These are phyloP conservation scores for Eucalyptus grandis DNA, from an alignment of 345 rosid genomes.

Conservation along the genomic window DNA sequence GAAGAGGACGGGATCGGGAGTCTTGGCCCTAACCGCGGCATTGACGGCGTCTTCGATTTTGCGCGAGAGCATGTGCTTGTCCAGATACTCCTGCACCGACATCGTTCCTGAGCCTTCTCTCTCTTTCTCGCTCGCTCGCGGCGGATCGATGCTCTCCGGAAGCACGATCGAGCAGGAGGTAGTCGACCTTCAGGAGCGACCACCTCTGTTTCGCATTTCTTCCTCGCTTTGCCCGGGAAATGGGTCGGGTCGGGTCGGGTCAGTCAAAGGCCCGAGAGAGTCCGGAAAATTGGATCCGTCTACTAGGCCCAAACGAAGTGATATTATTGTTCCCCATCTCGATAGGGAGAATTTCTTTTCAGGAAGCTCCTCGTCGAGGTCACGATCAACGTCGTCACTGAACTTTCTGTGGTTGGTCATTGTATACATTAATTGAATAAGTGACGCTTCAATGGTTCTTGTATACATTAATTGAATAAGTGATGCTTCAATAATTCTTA, in stretches of 20 bases:
- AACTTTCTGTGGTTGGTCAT: not conserved
- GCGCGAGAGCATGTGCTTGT: constrained; percentile 85
- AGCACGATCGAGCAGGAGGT: not conserved
- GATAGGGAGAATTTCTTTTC: not conserved
- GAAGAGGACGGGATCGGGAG: constrained; percentile 92
- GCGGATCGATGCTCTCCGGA: not conserved
- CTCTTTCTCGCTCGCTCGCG: not conserved
- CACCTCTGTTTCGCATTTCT: not conserved
- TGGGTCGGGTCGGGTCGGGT: not conserved
- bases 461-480: not conserved
- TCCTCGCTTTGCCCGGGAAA: not conserved
- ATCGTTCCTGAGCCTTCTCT: constrained; percentile 4
- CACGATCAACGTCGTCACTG: not conserved
- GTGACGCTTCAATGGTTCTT: not conserved
- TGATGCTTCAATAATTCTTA: not conserved
- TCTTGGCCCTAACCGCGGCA: constrained; percentile 94
- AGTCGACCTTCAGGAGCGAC: not conserved
- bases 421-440: accelerated
- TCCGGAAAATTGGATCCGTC: not conserved
- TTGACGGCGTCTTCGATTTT: constrained; percentile 98
- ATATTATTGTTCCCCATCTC: not conserved
- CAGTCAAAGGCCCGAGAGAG: not conserved
- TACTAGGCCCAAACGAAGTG: not conserved
- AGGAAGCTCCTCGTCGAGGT: not conserved
- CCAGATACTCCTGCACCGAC: constrained; percentile 95